phyloP scores from a whole-genome alignment of 306 rosid species.

The Pyrus bretschneideri region DNA sequence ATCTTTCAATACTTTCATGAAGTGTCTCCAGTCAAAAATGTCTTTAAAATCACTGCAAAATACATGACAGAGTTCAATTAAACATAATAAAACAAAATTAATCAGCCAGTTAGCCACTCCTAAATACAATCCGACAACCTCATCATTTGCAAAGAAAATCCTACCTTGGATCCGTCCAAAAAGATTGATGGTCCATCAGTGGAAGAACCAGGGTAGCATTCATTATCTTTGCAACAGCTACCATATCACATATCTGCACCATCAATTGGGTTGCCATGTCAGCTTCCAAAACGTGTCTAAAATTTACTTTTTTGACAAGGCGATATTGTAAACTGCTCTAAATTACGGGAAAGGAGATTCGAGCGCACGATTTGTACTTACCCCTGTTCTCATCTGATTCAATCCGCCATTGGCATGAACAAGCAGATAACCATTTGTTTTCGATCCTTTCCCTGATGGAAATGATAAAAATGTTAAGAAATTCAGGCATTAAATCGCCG shows the following conservation, averaged over 20 bases:
- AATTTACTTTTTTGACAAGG: background rate
- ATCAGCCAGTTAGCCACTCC: background rate
- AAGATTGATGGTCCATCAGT: conserved; percentile 82
- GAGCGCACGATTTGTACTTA: conserved; percentile 38
- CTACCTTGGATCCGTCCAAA: conserved; percentile 99
- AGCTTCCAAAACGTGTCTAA: conserved; percentile 12
- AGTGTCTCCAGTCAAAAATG: conserved; percentile 94
- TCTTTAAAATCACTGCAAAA: conserved; percentile 85
- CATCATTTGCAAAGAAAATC: background rate
- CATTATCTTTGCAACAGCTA: conserved; percentile 93
- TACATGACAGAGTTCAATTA: background rate
- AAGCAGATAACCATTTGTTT: conserved; percentile 79
- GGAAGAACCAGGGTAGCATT: conserved; percentile 97
- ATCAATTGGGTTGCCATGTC: conserved; percentile 10
- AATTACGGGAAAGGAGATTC: background rate
- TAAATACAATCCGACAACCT: too few species aligned
- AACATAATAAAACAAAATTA: background rate
- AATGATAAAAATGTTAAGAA: background rate
- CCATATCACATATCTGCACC: conserved; percentile 97
- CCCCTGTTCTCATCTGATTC: conserved; percentile 99
- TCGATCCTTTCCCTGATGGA: conserved; percentile 36
- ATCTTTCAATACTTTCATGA: conserved; percentile 60
- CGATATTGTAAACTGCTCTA: background rate
- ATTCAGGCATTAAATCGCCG: background rate
- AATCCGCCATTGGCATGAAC: conserved; percentile 97